Evolutionary conservation across 805 yeast genomes (phyloP), one percentile per base, ranked within the genome.

Genomic region (Jamesozyma lodderae): DNA sequence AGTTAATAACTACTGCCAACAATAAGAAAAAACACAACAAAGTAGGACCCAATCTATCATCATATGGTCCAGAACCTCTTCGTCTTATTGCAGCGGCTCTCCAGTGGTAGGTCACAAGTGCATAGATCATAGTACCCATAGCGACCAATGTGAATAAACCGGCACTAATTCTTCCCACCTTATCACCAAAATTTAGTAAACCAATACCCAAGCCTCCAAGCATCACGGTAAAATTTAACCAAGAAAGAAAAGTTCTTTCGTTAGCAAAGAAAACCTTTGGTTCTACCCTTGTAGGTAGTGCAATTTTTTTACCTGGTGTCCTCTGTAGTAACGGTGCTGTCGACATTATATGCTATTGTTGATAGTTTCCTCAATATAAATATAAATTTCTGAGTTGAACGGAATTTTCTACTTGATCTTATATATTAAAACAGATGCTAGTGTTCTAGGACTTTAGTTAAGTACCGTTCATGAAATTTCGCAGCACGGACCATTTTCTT

Each of bases 241-340:
- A 92, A 35, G 97, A 90, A 43, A 92, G 72, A 59, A 92, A 92
- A 1, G 99, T 92, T 70, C 99, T 84, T 67, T 92, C 99, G 60
- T 92, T 92, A 58, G 98, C 98, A 57, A 92, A 92, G 68, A 94
- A 92, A 20, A 92, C 98, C 65, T 92, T 92, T 49, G 99, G 99
- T 66, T 92, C 99, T 17, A 92, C 96, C 47, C 99, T 75, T 15
- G 96, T 94, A 35, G 99, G 99, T 40, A 92, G 72, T 4, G 98
- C 97, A 49, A 92, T 92, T 67, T 97, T 81, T 66, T 92, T 92
- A 43, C 84, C 81, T 32, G 84, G 84, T 11, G 81, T 71, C 35
- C 81, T 72, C 57, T 83, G 88, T 53, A 81, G 66, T 40, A 81
- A 63, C 21, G 90, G 87, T 18, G 84, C 57, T 18, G 55, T 69